Evolutionary conservation across 2,329 filamentous ascomycete species (phyloP), one percentile per base, ranked within the genome.

Genomic region (Xylariaceae sp.): DNA sequence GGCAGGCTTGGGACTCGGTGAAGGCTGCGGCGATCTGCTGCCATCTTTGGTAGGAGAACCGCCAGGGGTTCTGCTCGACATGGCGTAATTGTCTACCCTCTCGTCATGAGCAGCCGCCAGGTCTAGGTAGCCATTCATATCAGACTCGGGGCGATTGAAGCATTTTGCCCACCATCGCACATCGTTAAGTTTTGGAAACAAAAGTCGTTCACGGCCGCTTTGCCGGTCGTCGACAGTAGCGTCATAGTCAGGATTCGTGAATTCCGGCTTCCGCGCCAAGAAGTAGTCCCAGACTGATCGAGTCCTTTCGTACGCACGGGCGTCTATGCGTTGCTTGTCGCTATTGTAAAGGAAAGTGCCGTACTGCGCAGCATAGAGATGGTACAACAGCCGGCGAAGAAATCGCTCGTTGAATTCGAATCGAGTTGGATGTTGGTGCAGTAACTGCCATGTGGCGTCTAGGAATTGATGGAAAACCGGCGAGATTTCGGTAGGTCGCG

Each of bases 401-500:
- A 99, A 97, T 3, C 93, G 86, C 72, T 97, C 94, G 66, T 96
- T 97, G 75, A 92, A 99, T 73, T 99, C 93, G 71, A 99, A 99
- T 0, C 92, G 88, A 5, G 85, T 89, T 0, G 92, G 92, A 68
- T 93, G 80, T 72, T 97, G 94, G 61, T 89, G 82, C 23, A 96
- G 77, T 34, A 99, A 80, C 73, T 99, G 94, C 71, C 94, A 97
- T 1, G 90, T 91, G 44, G 91, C 92, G 70, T 97, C 94, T 8
- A 99, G 82, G 74, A 97, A 99, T 71, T 99, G 94, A 69, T 99
- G 94, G 74, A 99, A 99, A 23, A 99, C 90, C 0, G 94, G 94
- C 61, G 92, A 95, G 39, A 95, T 89, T 77, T 97, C 94, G 66
- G 90, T 94, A n/a, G 87, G 86, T 60, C 86, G 86, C 0, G 92